Conservation (phyloP, 257 asterid species). For the Fraxinus pennsylvanica region DNA sequence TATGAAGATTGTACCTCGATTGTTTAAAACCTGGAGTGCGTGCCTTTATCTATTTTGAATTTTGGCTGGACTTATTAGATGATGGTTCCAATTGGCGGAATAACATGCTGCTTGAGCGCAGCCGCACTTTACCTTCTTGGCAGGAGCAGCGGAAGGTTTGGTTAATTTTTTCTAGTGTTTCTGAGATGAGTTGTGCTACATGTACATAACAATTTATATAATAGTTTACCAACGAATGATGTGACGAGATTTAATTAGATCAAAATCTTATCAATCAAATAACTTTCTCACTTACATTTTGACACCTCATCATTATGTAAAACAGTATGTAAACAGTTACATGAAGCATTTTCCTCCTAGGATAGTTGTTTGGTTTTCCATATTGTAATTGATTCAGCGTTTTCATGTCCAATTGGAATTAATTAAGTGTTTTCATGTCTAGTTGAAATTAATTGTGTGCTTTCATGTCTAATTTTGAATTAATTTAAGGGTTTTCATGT, state of each 20-base stretch:
- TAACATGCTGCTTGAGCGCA: slow-evolving; percentile 86
- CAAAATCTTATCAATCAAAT: too few relatives aligned
- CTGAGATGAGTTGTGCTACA: too few relatives aligned
- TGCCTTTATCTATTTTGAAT: neutral
- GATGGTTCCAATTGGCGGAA: slow-evolving; percentile 87
- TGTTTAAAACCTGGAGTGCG: neutral
- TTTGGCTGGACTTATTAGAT: slow-evolving; percentile 12
- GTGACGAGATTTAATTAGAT: too few relatives aligned
- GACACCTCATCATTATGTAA: too few relatives aligned
- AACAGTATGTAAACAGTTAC: too few relatives aligned
- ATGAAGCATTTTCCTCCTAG: too few relatives aligned
- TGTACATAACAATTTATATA: too few relatives aligned
- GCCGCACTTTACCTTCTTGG: slow-evolving; percentile 97
- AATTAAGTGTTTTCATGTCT: slow-evolving; percentile 4
- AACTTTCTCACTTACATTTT: too few relatives aligned
- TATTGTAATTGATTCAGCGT: neutral
- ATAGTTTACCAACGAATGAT: too few relatives aligned
- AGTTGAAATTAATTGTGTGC: neutral
- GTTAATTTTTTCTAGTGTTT: neutral
- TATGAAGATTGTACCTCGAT: slow-evolving; percentile 9
- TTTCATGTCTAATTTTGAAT: too few relatives aligned
- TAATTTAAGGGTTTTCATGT: neutral
- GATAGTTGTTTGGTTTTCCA: neutral
- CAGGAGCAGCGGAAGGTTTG: slow-evolving; percentile 88
- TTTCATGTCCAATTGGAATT: slow-evolving; percentile 21